Base-by-base conservation (phyloP, 768 basidiomycete species). In the Trametes punicea region DNA sequence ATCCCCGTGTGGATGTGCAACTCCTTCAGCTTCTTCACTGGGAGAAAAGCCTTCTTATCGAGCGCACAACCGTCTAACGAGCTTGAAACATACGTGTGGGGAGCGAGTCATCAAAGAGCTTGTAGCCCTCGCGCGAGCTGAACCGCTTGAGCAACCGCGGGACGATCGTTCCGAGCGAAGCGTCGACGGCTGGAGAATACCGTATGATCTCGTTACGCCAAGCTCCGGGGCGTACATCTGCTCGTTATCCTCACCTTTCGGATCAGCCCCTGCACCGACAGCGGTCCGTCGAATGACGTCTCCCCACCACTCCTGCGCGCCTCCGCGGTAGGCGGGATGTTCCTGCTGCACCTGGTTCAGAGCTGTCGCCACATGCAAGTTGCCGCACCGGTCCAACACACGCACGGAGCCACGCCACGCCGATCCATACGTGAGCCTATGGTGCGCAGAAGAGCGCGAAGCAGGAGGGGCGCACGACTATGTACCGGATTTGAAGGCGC, bases 211-310 rank as follows among this genome's bases (percentile, higher is more conserved):
- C 18, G 31, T 27, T 47, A 16, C 45, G 34, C 6, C 13, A 31
- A 13, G 8, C 15, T 15, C 5, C 23, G 16, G 4, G 10, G 25
- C 4, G 15, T 2, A 10, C 7, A 15, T 21, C 25, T 30, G 26
- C 9, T 6, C 42, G 63, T 47, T 13, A 26, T 15, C 61, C 74
- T 59, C 57, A 84, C 86, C 78, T 63, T 73, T 66, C 45, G 78
- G 67, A 69, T 86, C 74, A 3, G 84, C 90, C 1, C 88, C 88
- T 39, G 90, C 88, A 3, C 83, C 88, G 2, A 89, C 69, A 16
- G 89, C 90, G 33, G 90, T 92, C 55, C 80, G 72, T 54, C 74
- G 75, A 58, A 93, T 84, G 34, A 93, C 88, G 59, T 88, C 84
- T n/a, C 74, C 68, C 90, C 90, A 93, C 89, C 88, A 92, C 2